A percentile compares a stretch with the other conserved stretches of the same genome.
Conservation (phyloP, 2,329 filamentous ascomycete species). For the Hypomyces perniciosus region DNA sequence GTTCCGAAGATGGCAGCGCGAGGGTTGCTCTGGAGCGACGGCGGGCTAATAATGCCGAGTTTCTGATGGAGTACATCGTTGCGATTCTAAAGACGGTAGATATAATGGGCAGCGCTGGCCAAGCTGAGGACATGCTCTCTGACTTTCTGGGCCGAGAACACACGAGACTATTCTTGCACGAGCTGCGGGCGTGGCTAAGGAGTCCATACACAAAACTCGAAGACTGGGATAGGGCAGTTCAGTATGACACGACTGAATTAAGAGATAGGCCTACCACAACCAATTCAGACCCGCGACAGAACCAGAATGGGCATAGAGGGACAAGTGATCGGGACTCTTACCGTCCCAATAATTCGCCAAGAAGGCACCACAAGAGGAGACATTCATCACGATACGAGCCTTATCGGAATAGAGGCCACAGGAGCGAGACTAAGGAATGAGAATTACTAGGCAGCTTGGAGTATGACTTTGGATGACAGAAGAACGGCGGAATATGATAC, state of each 20-base stretch:
- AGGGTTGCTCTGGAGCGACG: slow-evolving; percentile 18
- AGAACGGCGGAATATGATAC: neutral
- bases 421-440: neutral
- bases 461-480: neutral
- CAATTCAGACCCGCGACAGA: neutral
- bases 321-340: slow-evolving; percentile 20
- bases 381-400: slow-evolving; percentile 13
- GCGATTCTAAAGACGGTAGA: slow-evolving; percentile 79
- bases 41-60: slow-evolving; percentile 67
- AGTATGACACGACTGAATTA: slow-evolving; percentile 45
- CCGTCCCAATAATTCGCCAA: slow-evolving; percentile 14
- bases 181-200: slow-evolving; percentile 73
- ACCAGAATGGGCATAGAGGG: neutral
- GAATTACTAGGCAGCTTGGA: neutral
- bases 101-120: slow-evolving; percentile 68
- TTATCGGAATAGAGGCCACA: slow-evolving; percentile 12
- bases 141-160: slow-evolving; percentile 74
- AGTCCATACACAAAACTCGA: slow-evolving; percentile 68
- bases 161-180: slow-evolving; percentile 73
- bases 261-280: neutral
- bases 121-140: slow-evolving; percentile 70
- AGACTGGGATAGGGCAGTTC: slow-evolving; percentile 75
- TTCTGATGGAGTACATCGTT: slow-evolving; percentile 78
- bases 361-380: slow-evolving; percentile 4
- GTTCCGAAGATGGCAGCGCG: slow-evolving; percentile 1